Evolutionary conservation across 257 asterid species (phyloP).

Genomic region (Solanum appendiculatum): DNA sequence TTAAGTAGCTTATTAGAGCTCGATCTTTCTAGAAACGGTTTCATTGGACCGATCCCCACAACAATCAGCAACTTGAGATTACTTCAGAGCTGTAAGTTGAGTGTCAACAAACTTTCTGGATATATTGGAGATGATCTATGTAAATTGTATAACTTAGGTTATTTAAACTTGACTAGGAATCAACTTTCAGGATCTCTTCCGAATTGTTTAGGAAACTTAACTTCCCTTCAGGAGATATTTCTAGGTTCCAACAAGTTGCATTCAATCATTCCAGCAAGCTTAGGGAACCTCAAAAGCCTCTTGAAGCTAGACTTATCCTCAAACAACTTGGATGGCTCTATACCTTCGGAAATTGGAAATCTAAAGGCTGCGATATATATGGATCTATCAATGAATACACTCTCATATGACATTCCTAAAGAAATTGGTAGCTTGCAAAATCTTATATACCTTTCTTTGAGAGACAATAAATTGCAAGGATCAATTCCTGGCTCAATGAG

Average conservation of each 20-base stretch:
- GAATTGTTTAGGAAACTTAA: neutral
- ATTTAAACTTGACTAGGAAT: neutral
- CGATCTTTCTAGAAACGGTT: neutral
- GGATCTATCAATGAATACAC: neutral
- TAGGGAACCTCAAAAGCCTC: neutral
- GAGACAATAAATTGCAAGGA: neutral
- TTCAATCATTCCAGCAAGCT: neutral
- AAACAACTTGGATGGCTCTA: neutral
- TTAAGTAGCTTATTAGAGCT: neutral
- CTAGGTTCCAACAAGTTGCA: neutral
- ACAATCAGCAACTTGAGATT: neutral
- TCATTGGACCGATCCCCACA: neutral
- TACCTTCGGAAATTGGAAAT: neutral
- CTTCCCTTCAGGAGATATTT: neutral
- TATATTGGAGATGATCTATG: neutral
- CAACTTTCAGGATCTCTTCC: neutral
- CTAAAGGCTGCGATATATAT: neutral
- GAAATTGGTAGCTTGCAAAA: neutral
- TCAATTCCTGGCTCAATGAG: neutral
- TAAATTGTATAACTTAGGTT: neutral
- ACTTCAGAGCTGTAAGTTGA: neutral
- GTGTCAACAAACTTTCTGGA: neutral
- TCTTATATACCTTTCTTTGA: neutral
- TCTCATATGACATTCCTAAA: neutral
- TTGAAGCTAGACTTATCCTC: neutral